Conservation (phyloP, 2,329 filamentous ascomycete species). For the Rutstroemia sydowiana region DNA sequence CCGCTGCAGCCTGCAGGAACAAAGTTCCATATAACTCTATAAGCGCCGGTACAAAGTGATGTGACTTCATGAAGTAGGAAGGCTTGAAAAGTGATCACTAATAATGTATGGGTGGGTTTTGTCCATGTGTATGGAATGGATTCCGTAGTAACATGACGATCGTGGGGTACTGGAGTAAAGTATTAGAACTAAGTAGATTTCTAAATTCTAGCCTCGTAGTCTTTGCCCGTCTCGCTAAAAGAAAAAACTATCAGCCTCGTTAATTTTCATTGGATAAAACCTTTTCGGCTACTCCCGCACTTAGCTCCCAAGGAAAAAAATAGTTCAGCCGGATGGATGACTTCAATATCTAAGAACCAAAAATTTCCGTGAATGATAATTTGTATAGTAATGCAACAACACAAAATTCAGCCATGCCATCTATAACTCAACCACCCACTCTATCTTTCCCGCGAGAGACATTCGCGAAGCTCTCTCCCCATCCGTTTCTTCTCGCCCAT, state of each 20-base stretch:
- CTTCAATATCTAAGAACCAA: background rate
- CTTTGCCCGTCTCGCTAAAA: too few species aligned
- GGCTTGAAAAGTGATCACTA: too few species aligned
- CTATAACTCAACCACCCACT: slow-evolving; percentile 22
- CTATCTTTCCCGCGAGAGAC: slow-evolving; percentile 52
- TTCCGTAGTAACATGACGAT: too few species aligned
- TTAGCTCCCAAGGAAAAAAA: slow-evolving; percentile 8
- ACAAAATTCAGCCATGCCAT: slow-evolving; percentile 16
- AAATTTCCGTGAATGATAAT: slow-evolving; percentile 7
- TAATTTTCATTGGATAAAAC: background rate
- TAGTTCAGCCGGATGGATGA: slow-evolving; percentile 11
- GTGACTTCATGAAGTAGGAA: too few species aligned
- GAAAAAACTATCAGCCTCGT: background rate
- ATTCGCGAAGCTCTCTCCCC: slow-evolving; percentile 84
- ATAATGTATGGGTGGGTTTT: too few species aligned
- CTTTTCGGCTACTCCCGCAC: background rate
- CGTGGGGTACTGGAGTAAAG: too few species aligned
- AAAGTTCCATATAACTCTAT: background rate
- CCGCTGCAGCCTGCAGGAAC: slow-evolving; percentile 6
- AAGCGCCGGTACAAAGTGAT: background rate
- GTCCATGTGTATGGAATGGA: too few species aligned
- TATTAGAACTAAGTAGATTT: too few species aligned
- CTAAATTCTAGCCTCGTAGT: too few species aligned
- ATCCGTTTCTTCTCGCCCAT: slow-evolving; percentile 83
- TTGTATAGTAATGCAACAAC: background rate